These are phyloP conservation scores for Pistacia vera DNA, from an alignment of 345 rosid species.

Conservation along the genomic window DNA sequence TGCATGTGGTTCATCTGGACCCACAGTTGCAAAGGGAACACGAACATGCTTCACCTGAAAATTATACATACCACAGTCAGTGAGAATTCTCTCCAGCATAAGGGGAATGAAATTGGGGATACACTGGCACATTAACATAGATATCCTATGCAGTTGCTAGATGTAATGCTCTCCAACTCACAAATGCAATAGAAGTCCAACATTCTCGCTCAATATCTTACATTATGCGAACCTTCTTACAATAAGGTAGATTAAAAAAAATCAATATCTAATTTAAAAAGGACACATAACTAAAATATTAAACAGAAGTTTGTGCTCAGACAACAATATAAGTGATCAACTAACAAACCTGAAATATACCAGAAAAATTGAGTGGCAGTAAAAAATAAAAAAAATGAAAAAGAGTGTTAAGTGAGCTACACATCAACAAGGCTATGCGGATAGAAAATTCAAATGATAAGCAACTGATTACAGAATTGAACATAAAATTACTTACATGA, in stretches of 20 bases:
- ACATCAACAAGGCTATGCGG: too few species aligned
- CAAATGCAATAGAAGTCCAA: neutral
- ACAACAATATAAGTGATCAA: neutral
- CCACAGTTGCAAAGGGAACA: conserved; percentile 70
- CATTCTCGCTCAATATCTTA: neutral
- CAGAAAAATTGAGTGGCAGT: neutral
- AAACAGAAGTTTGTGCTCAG: neutral
- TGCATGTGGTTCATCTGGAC: conserved; percentile 99
- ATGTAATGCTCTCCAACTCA: neutral
- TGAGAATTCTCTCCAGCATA: neutral
- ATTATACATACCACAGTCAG: conserved; percentile 7
- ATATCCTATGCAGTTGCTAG: neutral
- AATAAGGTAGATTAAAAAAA: neutral
- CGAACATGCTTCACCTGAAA: conserved; percentile 50
- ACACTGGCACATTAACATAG: neutral
- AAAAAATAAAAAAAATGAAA: too few species aligned
- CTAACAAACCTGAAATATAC: neutral
- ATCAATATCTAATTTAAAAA: neutral
- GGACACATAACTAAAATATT: too few species aligned
- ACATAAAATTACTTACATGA: neutral
- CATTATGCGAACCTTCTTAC: neutral
- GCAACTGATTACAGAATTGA: too few species aligned
- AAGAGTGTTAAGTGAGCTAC: too few species aligned
- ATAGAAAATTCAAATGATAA: too few species aligned
- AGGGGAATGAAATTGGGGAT: neutral